Evolutionary conservation across 441 rosid species (phyloP).

Genomic region (Gossypium armourianum): DNA sequence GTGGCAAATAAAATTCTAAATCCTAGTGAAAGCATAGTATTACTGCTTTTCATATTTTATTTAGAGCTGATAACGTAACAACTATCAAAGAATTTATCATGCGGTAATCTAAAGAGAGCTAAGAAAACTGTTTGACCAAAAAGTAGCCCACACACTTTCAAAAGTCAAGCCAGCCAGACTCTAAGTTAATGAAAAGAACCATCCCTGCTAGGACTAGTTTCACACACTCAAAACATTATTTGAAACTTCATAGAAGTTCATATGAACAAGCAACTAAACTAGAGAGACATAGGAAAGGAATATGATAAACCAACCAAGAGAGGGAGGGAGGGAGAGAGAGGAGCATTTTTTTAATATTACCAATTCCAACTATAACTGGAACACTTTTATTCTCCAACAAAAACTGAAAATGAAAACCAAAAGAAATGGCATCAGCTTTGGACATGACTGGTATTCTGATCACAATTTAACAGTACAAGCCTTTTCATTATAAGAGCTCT

Average conservation of each 20-base stretch:
- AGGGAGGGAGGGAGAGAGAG: constrained; percentile 12
- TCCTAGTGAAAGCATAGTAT: not conserved
- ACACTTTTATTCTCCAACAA: constrained; percentile 79
- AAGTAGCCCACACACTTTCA: not conserved
- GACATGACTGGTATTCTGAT: constrained; percentile 7
- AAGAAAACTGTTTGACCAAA: not conserved
- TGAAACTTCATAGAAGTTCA: not conserved
- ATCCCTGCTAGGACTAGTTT: not conserved
- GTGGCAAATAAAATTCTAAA: not conserved
- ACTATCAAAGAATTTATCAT: not conserved
- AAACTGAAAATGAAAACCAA: constrained; percentile 42
- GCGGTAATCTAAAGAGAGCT: not conserved
- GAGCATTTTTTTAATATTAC: constrained; percentile 29
- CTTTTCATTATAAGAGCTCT: constrained; percentile 10
- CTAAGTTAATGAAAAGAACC: not conserved
- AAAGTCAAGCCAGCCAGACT: not conserved
- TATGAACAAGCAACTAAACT: not conserved
- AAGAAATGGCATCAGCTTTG: constrained; percentile 12
- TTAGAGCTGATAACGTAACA: not conserved
- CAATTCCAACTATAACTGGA: constrained; percentile 89
- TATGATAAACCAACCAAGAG: not conserved
- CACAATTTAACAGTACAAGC: not conserved
- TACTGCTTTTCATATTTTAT: not conserved
- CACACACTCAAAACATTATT: not conserved
- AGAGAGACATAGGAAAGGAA: not conserved